Evolutionary conservation across 192 early-diverging fungal species (phyloP).

Genomic region (Podila epigama): DNA sequence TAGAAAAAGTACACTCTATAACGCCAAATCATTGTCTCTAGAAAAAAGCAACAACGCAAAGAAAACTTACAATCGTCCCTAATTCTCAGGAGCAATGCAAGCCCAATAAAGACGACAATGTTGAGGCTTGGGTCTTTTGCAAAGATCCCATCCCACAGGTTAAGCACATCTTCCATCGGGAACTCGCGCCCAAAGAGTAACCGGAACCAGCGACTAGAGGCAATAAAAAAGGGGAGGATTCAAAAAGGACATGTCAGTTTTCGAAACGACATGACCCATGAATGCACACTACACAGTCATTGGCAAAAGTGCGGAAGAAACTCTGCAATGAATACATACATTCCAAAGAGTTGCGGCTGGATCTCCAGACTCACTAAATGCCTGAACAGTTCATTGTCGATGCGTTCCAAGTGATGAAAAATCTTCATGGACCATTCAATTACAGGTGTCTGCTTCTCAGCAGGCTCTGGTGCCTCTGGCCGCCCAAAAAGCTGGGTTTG

Average conservation of each 20-base stretch:
- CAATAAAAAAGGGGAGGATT: neutral
- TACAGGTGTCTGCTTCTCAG: slow-evolving; percentile 69
- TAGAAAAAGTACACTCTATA: neutral
- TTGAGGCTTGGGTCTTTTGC: slow-evolving; percentile 78
- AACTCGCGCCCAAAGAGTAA: slow-evolving; percentile 94
- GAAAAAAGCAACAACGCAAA: neutral
- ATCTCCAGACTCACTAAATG: slow-evolving; percentile 79
- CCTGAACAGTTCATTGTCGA: slow-evolving; percentile 77
- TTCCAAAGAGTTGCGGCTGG: slow-evolving; percentile 94
- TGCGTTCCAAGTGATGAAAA: slow-evolving; percentile 70
- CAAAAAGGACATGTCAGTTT: slow-evolving; percentile 28
- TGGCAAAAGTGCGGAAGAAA: neutral
- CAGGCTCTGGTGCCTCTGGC: slow-evolving; percentile 34
- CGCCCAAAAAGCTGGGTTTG: slow-evolving; percentile 28
- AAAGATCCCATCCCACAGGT: slow-evolving; percentile 94
- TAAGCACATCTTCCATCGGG: slow-evolving; percentile 67
- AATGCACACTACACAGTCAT: too few relatives aligned
- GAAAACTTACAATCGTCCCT: slow-evolving; percentile 68
- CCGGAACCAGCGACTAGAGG: slow-evolving; percentile 81
- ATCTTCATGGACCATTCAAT: slow-evolving; percentile 76
- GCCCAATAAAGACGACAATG: slow-evolving; percentile 83
- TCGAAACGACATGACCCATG: neutral
- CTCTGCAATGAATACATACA: slow-evolving; percentile 60
- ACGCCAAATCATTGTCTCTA: neutral
- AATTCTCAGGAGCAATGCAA: slow-evolving; percentile 77